Evolutionary conservation across 257 asterid genomes (phyloP), one percentile per base, ranked within the genome.

Genomic region (Knoxia roxburghii): DNA sequence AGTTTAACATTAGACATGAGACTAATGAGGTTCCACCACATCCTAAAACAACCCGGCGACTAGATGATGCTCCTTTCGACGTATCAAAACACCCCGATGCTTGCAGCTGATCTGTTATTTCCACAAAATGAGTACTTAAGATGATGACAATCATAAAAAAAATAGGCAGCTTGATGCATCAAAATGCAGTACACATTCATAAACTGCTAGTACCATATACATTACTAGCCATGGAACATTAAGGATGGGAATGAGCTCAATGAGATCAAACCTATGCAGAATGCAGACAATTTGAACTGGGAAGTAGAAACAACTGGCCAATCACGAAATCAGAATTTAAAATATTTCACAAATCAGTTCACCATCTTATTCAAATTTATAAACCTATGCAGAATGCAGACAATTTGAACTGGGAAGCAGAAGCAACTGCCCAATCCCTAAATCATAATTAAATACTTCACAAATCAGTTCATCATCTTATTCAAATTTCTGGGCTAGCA

Each of bases 31-130:
- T 77, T 64, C 68, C 73, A 58, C 73, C 39, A 65, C 85, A 75
- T 49, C 76, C 75, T 32, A 80, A 1, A 35, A 87, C 72, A 67
- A 84, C 70, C 50, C 65, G 76, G 58, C 98, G 91, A 23, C 85
- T 81, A 50, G 75, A 69, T n/a, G 72, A 50, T 69, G 69, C 61
- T 65, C 73, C 82, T 48, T 69, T 72, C 14, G 65, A 65, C 65
- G 43, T 46, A 54, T 74, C 82, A 72, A 54, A 65, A 60, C 75
- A 71, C 67, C 70, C 73, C 63, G 68, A 60, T n/a, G n/a, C n/a
- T 67, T 72, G 82, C 39, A 40, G 68, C 59, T 69, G 73, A 72
- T 73, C 96, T 85, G 78, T 56, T 18, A 45, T 50, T 37, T 40
- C 49, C 52, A n/a, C 40, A n/a, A 45, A 66, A 71, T 27, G 11